Base-by-base conservation (phyloP, 2,329 filamentous ascomycete genomes). In the Arthrinium phaeospermum region DNA sequence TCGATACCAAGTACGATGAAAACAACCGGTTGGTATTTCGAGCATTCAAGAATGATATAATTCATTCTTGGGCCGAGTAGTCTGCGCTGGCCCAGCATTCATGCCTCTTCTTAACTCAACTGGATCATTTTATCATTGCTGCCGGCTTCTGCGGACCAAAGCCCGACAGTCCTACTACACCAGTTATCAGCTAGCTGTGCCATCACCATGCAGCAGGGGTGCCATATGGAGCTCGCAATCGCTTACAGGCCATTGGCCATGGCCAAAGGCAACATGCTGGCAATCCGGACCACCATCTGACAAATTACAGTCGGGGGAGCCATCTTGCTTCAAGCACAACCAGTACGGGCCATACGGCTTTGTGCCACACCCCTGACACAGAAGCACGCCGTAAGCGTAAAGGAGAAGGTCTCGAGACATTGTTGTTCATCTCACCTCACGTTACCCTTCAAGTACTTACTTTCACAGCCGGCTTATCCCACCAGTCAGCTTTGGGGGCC, bases 341-440 rank as follows among this genome's bases (percentile, higher is more conserved):
- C 34, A 37, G 57, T 64, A 24, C 57, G 57, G 34, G 34, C 34
- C 57, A 64, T 41, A 64, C 57, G 57, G 57, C 57, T 64, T 34
- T 64, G 57, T 64, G 19, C 57, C 57, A 64, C 57, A 64, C 13
- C 57, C 57, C 22, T 64, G 8, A 24, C 30, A 49, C 46, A 27
- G n/a, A 51, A 12, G n/a, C n/a, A 64, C 57, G 34, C 57, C 57
- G 22, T 64, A 37, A 64, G 57, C 57, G 57, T 41, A 8, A 41
- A 34, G 19, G 37, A 64, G 16, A 34, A 64, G 57, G 57, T n/a
- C 19, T 41, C 34, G 34, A n/a, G 57, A n/a, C 57, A 24, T 8
- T 41, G 16, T 41, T 41, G 30, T 41, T 41, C 57, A 34, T 64
- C 34, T 64, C 41, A 41, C 34, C 34, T 64, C 41, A 64, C 57